Conservation (phyloP, 176 grass and related monocot species). For the Tillandsia leiboldiana region DNA sequence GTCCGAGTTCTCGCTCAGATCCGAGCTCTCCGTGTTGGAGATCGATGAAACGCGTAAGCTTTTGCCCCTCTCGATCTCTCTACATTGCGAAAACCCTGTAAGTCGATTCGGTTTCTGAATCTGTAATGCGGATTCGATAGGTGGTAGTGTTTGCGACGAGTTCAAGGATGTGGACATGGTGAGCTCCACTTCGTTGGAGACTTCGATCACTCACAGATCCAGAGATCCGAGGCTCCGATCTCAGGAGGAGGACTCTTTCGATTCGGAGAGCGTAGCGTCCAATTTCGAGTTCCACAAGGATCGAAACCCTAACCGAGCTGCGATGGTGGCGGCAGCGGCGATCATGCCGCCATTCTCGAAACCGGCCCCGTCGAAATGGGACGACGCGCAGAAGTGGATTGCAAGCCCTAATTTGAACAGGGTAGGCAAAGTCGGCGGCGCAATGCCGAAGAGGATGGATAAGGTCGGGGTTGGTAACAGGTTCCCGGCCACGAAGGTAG, state of each 20-base stretch:
- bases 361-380: constrained; percentile 87
- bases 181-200: constrained; percentile 50
- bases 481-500: constrained; percentile 54
- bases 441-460: constrained; percentile 38
- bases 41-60: constrained; percentile 28
- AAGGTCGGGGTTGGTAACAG: constrained; percentile 30
- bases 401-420: constrained; percentile 61
- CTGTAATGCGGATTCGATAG: constrained; percentile 26
- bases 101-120: background rate
- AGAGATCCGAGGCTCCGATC: constrained; percentile 32
- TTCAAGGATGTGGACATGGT: constrained; percentile 91
- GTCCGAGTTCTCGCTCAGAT: constrained; percentile 49
- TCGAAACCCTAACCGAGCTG: constrained; percentile 5
- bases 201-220: constrained; percentile 22
- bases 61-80: background rate
- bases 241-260: constrained; percentile 69
- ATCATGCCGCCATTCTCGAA: constrained; percentile 61
- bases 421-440: constrained; percentile 22
- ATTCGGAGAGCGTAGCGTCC: constrained; percentile 59
- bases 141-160: constrained; percentile 34
- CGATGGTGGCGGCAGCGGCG: constrained; percentile 15
- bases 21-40: constrained; percentile 25
- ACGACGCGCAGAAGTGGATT: constrained; percentile 96
- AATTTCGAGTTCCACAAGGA: constrained; percentile 96
- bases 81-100: constrained; percentile 3